Evolutionary conservation across 257 asterid species (phyloP), one percentile per base, ranked within the genome.

Genomic region (Fraxinus americana): DNA sequence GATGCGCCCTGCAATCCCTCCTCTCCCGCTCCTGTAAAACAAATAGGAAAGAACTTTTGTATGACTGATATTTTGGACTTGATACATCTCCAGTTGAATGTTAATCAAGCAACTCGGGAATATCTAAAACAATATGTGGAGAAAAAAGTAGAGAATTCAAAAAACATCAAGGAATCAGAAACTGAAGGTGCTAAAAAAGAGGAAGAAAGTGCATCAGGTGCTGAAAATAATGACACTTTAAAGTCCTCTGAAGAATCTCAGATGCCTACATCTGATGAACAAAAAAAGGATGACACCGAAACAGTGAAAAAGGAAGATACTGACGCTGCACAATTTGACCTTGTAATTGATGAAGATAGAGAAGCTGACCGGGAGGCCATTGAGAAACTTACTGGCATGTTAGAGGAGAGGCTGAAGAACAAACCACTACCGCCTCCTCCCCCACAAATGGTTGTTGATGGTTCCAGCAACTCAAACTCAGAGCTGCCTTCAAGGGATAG

Each of bases 401-500:
- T 92, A 77, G 98, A 92, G 82, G 99, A 96, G 90, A 89, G 99
- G 82, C 72, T 93, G 87, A 96, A 83, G 89, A 92, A 77, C 86
- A 91, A 82, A 70, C 99, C 98, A 67, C 87, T 91, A 72, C 98
- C 98, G 67, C 97, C 92, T 71, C 88, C 97, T 35, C 93, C 90
- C 48, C 81, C 89, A 25, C 91, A 73, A 69, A 69, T 76, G 79
- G 50, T 81, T 81, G 81, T 82, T 63, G 94, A 88, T 79, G 94
- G 86, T 76, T 76, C 90, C 75, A 84, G 81, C 32, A 85, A 83
- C 86, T 41, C 50, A 41, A 41, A 41, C 50, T 76, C 86, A 6
- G 99, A 89, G 81, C 91, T 83, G 82, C 87, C 85, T 82, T 85
- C 94, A 74, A 88, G 88, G 84, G 96, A 88, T 78, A 84, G 85